A percentile compares a stretch with the other conserved stretches of the same genome.
phyloP scores from a whole-genome alignment of 768 basidiomycete species.

The Termitomyces sp. region DNA sequence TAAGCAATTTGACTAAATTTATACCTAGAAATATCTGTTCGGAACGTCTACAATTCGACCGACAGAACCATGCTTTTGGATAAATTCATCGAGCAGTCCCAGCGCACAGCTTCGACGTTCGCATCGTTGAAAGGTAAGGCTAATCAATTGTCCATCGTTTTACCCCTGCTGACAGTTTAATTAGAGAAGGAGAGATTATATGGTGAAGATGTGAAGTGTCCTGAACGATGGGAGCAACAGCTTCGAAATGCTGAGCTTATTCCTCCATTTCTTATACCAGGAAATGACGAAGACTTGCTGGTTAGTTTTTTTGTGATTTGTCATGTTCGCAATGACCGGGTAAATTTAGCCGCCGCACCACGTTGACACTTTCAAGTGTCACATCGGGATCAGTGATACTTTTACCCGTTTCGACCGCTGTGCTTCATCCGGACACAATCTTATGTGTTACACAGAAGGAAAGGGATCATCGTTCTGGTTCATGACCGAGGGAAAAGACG shows the following conservation, averaged over 20 bases:
- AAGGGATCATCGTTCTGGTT: conserved; percentile 80
- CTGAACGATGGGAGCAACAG: conserved; percentile 61
- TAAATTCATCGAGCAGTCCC: conserved; percentile 47
- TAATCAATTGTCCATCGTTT: neutral
- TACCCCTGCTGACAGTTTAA: neutral
- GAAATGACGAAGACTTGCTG: conserved; percentile 51
- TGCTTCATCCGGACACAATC: conserved; percentile 78
- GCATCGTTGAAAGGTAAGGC: conserved; percentile 32
- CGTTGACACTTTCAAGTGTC: conserved; percentile 81
- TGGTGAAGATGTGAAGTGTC: conserved; percentile 74
- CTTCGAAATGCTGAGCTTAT: conserved; percentile 41
- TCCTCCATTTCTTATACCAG: conserved; percentile 45
- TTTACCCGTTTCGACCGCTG: conserved; percentile 83
- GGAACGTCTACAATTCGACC: conserved; percentile 54
- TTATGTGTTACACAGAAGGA: conserved; percentile 81
- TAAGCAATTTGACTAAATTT: neutral
- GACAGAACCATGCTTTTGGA: conserved; percentile 47
- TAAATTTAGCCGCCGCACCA: conserved; percentile 27
- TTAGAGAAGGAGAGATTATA: conserved; percentile 61
- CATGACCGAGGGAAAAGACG: conserved; percentile 64
- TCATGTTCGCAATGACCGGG: neutral
- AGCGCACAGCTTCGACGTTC: conserved; percentile 24
- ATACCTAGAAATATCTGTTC: conserved; percentile 47
- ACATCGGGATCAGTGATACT: conserved; percentile 76
- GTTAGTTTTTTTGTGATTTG: conserved; percentile 18